Conservation (phyloP, 768 basidiomycete genomes). For the Tulasnella sp. region DNA sequence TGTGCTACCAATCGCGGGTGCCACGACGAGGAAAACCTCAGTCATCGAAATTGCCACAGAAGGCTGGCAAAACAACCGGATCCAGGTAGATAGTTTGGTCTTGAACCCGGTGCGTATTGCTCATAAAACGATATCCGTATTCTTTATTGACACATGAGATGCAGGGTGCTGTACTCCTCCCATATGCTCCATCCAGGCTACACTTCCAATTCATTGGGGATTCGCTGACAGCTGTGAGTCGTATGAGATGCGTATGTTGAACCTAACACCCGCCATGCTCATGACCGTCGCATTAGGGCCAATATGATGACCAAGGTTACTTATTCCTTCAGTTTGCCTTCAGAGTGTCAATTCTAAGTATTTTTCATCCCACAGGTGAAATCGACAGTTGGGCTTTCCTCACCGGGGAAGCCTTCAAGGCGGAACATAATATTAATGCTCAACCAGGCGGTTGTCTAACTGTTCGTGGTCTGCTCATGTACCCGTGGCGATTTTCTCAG, state of each 20-base stretch:
- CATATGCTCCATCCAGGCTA: constrained; percentile 36
- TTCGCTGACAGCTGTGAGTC: constrained; percentile 41
- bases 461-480: constrained; percentile 22
- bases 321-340: too few relatives aligned
- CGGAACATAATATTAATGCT: constrained; percentile 41
- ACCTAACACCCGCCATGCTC: not conserved
- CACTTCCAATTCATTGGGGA: constrained; percentile 49
- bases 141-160: not conserved
- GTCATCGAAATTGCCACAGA: constrained; percentile 36
- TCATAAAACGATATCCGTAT: not conserved
- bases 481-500: not conserved
- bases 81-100: constrained; percentile 38
- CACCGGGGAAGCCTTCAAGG: constrained; percentile 39
- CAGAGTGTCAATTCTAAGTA: too few relatives aligned
- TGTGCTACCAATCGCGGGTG: constrained; percentile 29
- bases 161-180: constrained; percentile 37
- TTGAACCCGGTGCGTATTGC: constrained; percentile 33
- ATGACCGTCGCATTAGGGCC: constrained; percentile 32
- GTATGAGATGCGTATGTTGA: not conserved
- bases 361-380: constrained; percentile 29
- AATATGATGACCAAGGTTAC: constrained; percentile 34
- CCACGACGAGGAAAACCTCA: constrained; percentile 22
- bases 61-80: constrained; percentile 50
- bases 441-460: constrained; percentile 45
- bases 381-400: constrained; percentile 49